These are phyloP conservation scores for Suillus tomentosus DNA, from an alignment of 768 basidiomycete species.

Conservation along the genomic window DNA sequence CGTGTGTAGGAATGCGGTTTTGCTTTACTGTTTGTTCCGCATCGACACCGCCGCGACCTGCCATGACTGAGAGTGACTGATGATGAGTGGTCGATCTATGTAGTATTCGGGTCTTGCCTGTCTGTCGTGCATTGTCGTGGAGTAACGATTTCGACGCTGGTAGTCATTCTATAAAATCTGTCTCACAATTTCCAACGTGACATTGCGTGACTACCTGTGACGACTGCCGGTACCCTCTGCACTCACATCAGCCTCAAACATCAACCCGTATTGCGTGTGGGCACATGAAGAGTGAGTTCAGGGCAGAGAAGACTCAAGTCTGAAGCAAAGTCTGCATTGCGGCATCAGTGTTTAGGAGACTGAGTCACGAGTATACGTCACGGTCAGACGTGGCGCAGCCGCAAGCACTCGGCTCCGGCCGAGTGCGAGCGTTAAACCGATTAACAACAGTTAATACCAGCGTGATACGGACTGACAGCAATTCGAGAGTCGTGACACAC, in stretches of 20 bases:
- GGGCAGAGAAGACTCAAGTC: too few species aligned
- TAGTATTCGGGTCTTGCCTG: not conserved
- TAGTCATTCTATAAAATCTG: not conserved
- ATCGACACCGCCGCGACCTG: conserved; percentile 37
- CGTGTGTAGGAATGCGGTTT: conserved; percentile 50
- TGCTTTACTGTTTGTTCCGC: conserved; percentile 58
- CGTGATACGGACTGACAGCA: not conserved
- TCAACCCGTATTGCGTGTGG: not conserved
- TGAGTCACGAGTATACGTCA: too few species aligned
- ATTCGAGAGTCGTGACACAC: not conserved
- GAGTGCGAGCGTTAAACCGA: too few species aligned
- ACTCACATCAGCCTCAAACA: not conserved
- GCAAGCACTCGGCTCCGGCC: too few species aligned
- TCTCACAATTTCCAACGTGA: not conserved
- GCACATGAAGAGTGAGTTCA: too few species aligned
- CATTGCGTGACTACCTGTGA: not conserved
- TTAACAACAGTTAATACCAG: too few species aligned
- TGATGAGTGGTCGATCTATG: not conserved
- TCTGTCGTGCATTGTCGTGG: not conserved
- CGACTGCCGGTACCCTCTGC: not conserved
- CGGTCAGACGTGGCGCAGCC: too few species aligned
- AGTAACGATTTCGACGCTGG: not conserved
- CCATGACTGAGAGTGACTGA: conserved; percentile 20
- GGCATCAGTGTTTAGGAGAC: too few species aligned
- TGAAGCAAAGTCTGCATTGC: too few species aligned